These are phyloP conservation scores for Pseudonectria buxi DNA, from an alignment of 2,329 filamentous ascomycete genomes.

Conservation along the genomic window DNA sequence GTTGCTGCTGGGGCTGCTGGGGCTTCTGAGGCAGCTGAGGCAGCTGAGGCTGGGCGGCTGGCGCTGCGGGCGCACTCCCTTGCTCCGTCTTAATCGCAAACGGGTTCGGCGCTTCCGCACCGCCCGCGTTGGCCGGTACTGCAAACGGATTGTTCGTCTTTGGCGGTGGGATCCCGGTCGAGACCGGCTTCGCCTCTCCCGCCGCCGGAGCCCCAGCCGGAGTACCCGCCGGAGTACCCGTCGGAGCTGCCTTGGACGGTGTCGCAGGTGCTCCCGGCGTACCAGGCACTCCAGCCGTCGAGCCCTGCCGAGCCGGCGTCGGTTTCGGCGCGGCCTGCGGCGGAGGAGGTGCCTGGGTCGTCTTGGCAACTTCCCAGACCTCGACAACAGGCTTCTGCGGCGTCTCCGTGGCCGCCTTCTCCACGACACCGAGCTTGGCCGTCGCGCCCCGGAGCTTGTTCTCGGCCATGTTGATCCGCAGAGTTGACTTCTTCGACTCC, in stretches of 20 bases:
- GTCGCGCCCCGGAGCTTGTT: constrained; percentile 56
- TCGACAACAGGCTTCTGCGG: constrained; percentile 77
- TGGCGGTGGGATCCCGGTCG: constrained; percentile 16
- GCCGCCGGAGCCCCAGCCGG: constrained; percentile 4
- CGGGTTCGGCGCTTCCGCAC: constrained; percentile 19
- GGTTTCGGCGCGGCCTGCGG: constrained; percentile 17
- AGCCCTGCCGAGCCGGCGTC: constrained; percentile 16
- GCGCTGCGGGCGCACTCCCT: constrained; percentile 6
- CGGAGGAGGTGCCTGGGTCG: constrained; percentile 24
- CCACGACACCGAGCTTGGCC: constrained; percentile 71
- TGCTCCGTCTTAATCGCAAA: constrained; percentile 20
- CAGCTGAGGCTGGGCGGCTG: constrained; percentile 10
- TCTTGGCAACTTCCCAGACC: constrained; percentile 78
- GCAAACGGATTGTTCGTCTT: constrained; percentile 28
- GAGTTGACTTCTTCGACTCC: constrained; percentile 65
- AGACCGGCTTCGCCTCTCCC: constrained; percentile 9
- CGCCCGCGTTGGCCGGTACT: constrained; percentile 11
- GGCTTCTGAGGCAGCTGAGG: constrained; percentile 7
- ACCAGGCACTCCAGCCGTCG: constrained; percentile 15
- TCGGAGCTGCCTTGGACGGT: constrained; percentile 3
- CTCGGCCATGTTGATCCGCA: constrained; percentile 74
- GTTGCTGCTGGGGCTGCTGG: constrained; percentile 12
- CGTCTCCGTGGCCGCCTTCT: constrained; percentile 77
- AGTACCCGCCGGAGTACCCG: background rate
- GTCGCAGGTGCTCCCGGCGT: constrained; percentile 16